Conservation (phyloP, 371 early-diverging fungal genomes). For the Rhizopus arrhizus region DNA sequence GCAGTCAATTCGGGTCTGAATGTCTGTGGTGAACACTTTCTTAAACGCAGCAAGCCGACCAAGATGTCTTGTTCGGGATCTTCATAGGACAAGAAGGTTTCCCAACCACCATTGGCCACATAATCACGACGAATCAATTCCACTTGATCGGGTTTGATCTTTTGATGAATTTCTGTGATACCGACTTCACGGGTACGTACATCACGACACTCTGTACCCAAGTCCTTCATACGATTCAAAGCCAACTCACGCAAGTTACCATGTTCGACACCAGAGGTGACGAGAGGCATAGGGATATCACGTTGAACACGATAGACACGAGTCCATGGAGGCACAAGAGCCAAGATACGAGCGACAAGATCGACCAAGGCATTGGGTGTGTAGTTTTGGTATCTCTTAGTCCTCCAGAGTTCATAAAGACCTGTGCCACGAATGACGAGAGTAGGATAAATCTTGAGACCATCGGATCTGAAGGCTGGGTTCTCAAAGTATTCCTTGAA, state of each 20-base stretch:
- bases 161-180: constrained; percentile 98
- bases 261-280: constrained; percentile 99
- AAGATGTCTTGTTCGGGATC: constrained; percentile 98
- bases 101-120: constrained; percentile 99
- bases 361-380: constrained; percentile 98
- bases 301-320: constrained; percentile 99
- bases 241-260: constrained; percentile 99
- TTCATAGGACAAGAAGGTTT: constrained; percentile 99
- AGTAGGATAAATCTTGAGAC: constrained; percentile 99
- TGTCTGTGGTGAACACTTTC: constrained; percentile 92
- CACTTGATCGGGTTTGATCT: constrained; percentile 92
- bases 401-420: constrained; percentile 99
- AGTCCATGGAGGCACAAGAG: constrained; percentile 99
- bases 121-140: constrained; percentile 99
- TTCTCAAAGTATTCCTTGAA: constrained; percentile 99
- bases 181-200: constrained; percentile 99
- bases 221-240: constrained; percentile 95
- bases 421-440: constrained; percentile 99
- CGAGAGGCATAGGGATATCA: constrained; percentile 99
- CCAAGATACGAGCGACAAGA: constrained; percentile 95
- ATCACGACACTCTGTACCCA: constrained; percentile 97
- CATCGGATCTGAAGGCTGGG: constrained; percentile 98
- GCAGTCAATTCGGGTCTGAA: constrained; percentile 93
- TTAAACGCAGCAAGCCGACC: constrained; percentile 95
- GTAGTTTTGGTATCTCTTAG: constrained; percentile 98